These are phyloP conservation scores for Globisporangium spiculum DNA, from an alignment of 352 stramenopile genomes.

Conservation along the genomic window DNA sequence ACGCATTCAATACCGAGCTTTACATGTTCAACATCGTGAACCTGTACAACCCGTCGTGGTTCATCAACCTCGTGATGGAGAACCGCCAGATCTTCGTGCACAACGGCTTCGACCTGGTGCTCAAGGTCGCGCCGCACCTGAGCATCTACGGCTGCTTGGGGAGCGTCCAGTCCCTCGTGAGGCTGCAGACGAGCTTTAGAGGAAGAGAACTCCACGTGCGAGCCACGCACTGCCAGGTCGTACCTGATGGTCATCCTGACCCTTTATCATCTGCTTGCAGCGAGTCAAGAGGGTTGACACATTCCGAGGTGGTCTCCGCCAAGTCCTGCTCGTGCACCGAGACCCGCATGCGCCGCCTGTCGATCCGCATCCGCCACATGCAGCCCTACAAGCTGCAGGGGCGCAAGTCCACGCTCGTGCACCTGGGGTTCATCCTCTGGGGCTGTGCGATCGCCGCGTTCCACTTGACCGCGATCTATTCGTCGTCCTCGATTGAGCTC, in stretches of 20 bases:
- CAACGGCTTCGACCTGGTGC: conserved; percentile 15
- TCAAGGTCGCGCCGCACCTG: conserved; percentile 24
- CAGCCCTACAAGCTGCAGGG: conserved; percentile 8
- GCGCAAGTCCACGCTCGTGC: background rate
- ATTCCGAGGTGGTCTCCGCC: background rate
- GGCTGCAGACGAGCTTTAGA: background rate
- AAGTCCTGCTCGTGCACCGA: background rate
- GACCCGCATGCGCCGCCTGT: background rate
- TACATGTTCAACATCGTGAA: conserved; percentile 1
- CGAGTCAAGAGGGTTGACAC: background rate
- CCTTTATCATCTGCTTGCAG: background rate
- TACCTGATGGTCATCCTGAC: background rate
- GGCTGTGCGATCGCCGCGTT: background rate
- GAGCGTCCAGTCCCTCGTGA: conserved; percentile 18
- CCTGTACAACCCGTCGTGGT: conserved; percentile 21
- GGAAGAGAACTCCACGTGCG: background rate
- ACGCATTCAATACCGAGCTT: conserved; percentile 12
- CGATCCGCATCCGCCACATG: conserved; percentile 9
- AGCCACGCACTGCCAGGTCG: background rate
- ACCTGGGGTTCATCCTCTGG: conserved; percentile 14
- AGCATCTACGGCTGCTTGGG: conserved; percentile 22
- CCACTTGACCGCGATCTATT: conserved; percentile 3
- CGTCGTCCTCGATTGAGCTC: background rate
- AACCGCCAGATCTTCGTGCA: conserved; percentile 23
- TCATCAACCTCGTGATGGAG: conserved; percentile 25